Evolutionary conservation across 192 early-diverging fungal species (phyloP).

Genomic region (Entomortierella chlamydospora): DNA sequence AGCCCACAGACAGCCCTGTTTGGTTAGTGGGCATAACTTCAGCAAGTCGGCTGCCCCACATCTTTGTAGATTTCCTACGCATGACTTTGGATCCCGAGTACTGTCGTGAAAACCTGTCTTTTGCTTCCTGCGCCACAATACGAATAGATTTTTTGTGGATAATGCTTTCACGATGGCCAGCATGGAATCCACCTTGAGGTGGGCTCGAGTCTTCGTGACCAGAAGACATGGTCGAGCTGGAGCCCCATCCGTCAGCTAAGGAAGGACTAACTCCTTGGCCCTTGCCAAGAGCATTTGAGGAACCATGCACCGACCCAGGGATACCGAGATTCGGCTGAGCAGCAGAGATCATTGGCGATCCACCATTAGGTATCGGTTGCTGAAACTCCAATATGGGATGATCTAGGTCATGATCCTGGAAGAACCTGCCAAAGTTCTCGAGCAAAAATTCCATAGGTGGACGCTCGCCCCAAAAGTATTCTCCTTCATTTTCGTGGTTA

Average conservation of each 20-base stretch:
- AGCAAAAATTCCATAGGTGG: constrained; percentile 75
- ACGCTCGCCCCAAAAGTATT: constrained; percentile 66
- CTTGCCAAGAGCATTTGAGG: constrained; percentile 23
- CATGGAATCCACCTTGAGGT: constrained; percentile 7
- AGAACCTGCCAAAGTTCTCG: constrained; percentile 76
- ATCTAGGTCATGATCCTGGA: constrained; percentile 82
- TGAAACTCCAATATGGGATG: constrained; percentile 70
- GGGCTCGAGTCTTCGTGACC: constrained; percentile 20
- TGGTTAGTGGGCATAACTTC: constrained; percentile 61
- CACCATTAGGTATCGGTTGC: constrained; percentile 21
- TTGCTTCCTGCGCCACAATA: constrained; percentile 63
- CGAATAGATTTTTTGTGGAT: constrained; percentile 65
- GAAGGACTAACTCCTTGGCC: constrained; percentile 35
- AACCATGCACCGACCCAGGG: constrained; percentile 12
- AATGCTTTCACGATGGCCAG: constrained; percentile 45
- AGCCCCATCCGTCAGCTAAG: constrained; percentile 51
- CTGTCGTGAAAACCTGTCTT: constrained; percentile 53
- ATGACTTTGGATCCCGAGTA: constrained; percentile 49
- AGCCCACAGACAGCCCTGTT: constrained; percentile 17
- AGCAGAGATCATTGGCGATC: constrained; percentile 42
- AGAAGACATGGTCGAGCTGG: constrained; percentile 39
- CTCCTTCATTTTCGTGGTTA: constrained; percentile 32
- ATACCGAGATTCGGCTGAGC: constrained; percentile 36
- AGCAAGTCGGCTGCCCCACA: constrained; percentile 62
- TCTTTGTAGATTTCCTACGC: constrained; percentile 62